These are phyloP conservation scores for Camellia oleifera DNA, from an alignment of 179 eudicot genomes.

Conservation along the genomic window DNA sequence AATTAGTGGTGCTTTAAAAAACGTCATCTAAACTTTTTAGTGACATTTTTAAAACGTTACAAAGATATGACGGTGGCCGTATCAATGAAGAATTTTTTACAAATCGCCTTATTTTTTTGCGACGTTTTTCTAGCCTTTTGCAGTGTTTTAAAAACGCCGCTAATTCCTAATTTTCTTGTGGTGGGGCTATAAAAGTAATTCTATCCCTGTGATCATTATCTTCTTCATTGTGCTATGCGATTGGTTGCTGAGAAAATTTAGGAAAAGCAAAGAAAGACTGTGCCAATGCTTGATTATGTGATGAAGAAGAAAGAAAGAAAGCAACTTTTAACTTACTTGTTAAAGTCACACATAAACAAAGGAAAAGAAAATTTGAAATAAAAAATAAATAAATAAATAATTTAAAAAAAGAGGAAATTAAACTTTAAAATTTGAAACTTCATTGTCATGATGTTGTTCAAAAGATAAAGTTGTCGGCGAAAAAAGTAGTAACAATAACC, in stretches of 20 bases:
- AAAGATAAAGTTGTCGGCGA: neutral
- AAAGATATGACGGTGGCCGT: no score
- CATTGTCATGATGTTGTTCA: neutral
- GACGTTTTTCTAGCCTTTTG: no score
- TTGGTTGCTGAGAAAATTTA: neutral
- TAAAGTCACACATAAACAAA: neutral
- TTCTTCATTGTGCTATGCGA: neutral
- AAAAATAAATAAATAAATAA: neutral
- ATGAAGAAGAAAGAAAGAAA: neutral
- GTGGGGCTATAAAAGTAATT: neutral
- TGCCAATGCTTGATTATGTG: neutral
- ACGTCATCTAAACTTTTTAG: no score
- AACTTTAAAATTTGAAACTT: neutral
- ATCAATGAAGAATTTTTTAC: no score
- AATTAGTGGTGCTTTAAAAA: no score
- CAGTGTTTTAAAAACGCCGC: no score
- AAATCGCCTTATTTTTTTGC: no score
- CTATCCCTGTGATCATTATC: neutral
- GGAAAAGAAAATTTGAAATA: neutral
- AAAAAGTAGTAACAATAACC: neutral
- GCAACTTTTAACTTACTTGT: neutral
- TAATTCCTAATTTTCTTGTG: no score
- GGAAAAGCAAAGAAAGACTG: neutral
- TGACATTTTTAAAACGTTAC: no score
- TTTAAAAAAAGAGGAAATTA: neutral